phyloP scores from a whole-genome alignment of 192 early-diverging fungal species.

The Mortierella alpina region DNA sequence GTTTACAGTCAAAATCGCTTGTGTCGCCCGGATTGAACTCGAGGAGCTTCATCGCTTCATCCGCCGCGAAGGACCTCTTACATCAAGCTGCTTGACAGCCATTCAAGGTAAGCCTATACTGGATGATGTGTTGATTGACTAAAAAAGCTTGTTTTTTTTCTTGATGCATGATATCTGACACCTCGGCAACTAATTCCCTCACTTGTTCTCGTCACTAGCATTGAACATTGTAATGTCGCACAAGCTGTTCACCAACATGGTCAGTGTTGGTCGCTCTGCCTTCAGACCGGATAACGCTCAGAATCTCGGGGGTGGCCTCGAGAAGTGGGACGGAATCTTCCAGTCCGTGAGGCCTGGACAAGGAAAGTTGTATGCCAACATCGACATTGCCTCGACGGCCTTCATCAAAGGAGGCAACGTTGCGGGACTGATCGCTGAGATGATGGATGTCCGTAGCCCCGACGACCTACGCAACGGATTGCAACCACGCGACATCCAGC shows the following conservation, averaged over 20 bases:
- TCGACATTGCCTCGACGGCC: constrained; percentile 65
- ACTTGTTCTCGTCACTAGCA: not conserved
- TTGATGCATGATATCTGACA: not conserved
- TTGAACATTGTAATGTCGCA: constrained; percentile 53
- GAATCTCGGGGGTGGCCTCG: constrained; percentile 72
- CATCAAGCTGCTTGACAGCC: constrained; percentile 27
- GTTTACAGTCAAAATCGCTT: constrained; percentile 30
- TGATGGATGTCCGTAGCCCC: not conserved
- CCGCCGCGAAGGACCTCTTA: constrained; percentile 23
- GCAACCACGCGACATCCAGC: not conserved
- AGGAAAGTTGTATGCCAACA: constrained; percentile 65
- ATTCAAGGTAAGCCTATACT: constrained; percentile 23
- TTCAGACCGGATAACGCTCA: constrained; percentile 21
- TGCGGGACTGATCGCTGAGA: constrained; percentile 65
- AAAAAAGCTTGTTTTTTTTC: not conserved
- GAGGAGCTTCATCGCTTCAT: constrained; percentile 35
- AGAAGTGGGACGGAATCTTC: constrained; percentile 88
- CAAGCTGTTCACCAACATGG: constrained; percentile 41
- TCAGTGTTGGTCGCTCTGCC: constrained; percentile 38
- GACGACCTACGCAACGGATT: constrained; percentile 49
- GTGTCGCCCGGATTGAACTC: constrained; percentile 23
- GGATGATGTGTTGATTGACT: not conserved
- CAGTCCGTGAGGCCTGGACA: constrained; percentile 79
- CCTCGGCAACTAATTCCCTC: not conserved
- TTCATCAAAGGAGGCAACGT: constrained; percentile 68